A percentile compares a stretch with the other conserved stretches of the same genome.
These are phyloP conservation scores for Sicyos edulis DNA, from an alignment of 306 rosid genomes.

Conservation along the genomic window DNA sequence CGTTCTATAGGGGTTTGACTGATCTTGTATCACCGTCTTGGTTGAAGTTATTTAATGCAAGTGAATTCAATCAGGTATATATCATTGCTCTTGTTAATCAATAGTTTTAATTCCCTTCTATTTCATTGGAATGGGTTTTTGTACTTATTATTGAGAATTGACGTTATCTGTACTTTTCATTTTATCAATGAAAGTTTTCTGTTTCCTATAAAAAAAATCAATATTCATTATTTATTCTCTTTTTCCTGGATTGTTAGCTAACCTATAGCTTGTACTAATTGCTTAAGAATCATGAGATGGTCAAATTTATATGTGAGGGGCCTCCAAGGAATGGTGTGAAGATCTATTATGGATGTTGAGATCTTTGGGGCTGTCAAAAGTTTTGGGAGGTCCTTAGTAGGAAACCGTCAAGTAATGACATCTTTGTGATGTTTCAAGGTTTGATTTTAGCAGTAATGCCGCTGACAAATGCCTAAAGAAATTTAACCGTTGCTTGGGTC, in stretches of 20 bases:
- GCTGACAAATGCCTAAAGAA: neutral
- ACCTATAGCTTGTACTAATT: neutral
- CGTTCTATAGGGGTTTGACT: conserved; percentile 74
- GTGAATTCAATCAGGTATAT: conserved; percentile 94
- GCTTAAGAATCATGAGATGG: neutral
- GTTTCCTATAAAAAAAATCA: too few relatives aligned
- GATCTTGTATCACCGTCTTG: conserved; percentile 95
- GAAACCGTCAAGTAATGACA: neutral
- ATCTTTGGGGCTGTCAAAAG: neutral
- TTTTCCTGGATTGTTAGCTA: neutral
- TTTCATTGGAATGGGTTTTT: too few relatives aligned
- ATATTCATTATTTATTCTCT: neutral
- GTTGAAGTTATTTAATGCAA: conserved; percentile 89
- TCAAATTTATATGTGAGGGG: neutral
- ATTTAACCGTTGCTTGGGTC: neutral
- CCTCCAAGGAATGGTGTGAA: conserved; percentile 5
- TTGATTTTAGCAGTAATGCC: neutral
- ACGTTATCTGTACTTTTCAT: too few relatives aligned
- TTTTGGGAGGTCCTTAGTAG: conserved; percentile 3
- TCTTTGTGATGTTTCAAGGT: neutral
- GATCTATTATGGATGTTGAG: neutral
- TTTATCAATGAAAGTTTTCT: too few relatives aligned
- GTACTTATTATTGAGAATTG: too few relatives aligned
- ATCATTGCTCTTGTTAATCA: conserved; percentile 12
- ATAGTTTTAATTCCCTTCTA: too few relatives aligned